Conservation (phyloP, 257 asterid genomes). For the Solanum sparsipilum region DNA sequence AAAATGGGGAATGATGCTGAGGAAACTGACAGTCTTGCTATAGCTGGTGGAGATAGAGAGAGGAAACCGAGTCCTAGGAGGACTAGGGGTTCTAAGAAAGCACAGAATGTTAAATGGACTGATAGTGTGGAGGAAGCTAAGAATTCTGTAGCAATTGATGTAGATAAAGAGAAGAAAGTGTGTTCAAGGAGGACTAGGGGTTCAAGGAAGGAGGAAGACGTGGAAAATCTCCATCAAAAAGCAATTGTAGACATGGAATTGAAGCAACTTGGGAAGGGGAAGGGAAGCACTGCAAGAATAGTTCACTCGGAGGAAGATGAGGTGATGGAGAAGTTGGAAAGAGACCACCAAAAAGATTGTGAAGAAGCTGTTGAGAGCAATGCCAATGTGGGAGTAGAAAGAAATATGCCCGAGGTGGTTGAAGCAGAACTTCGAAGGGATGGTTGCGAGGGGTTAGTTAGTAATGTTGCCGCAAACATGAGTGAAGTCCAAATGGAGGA, state of each 20-base stretch:
- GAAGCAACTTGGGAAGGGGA: not conserved
- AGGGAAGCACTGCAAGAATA: not conserved
- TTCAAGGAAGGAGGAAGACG: conserved; percentile 16
- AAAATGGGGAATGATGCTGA: not conserved
- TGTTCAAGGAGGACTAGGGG: conserved; percentile 28
- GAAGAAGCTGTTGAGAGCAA: not conserved
- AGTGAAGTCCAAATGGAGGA: not conserved
- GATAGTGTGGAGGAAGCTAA: not conserved
- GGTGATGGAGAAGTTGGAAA: conserved; percentile 19
- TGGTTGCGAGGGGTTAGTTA: conserved; percentile 7
- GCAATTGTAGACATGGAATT: not conserved
- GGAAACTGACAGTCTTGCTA: conserved; percentile 2
- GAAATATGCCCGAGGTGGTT: not conserved
- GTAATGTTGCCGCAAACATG: conserved; percentile 22
- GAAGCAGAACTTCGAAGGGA: not conserved
- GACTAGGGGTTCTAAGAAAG: conserved; percentile 3
- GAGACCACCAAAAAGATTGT: conserved; percentile 10
- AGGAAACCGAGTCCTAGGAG: not conserved
- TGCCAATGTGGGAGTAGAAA: conserved; percentile 4
- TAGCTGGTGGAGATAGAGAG: not conserved
- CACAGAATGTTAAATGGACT: not conserved
- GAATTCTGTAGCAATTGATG: not conserved
- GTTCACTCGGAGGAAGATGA: not conserved
- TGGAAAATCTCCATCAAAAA: not conserved
- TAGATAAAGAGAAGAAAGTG: conserved; percentile 7